Evolutionary conservation across 257 asterid species (phyloP), one percentile per base, ranked within the genome.

Genomic region (Eustoma russellianum): DNA sequence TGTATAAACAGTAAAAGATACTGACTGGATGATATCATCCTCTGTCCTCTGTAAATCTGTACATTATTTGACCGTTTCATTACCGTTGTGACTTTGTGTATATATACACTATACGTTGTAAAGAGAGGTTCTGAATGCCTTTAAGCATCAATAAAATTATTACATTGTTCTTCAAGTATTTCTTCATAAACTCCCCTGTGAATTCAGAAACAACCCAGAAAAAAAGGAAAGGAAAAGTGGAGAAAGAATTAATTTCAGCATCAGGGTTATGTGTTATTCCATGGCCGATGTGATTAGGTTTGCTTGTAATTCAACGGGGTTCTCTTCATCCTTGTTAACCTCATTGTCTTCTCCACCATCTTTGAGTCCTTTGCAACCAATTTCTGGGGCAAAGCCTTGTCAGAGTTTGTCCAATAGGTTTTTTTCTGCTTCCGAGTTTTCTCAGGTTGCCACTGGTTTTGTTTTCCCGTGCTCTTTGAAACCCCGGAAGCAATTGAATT

Each of bases 241-340:
- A 12, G 13, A 43, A 41, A 17, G n/a, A 34, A 19, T 24, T 15
- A 13, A 1, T 7, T 18, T 54, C 8, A 34, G 38, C 13, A 16
- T 28, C 4, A 41, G 47, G 45, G 19, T 16, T 55, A 56, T 24
- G 30, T 24, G 30, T 48, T 51, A 62, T 75, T 69, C 62, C 62
- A 84, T 79, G 93, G 96, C 88, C 48, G 94, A 78, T 72, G 79
- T 63, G 58, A 57, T 76, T 52, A 64, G 76, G 52, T 53, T 80
- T 7, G 74, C 73, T 53, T 64, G 66, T 52, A 77, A 74, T 62
- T 81, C 83, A 64, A 53, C 72, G 33, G 58, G 80, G 33, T 74
- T 72, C 72, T 77, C 75, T 54, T 75, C 74, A 41, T 80, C 94
- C 1, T 52, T 71, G 59, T 63, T 73, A 40, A 70, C 80, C 43